These are phyloP conservation scores for Phalaenopsis hybrid DNA, from an alignment of 116 monocot species.

Conservation along the genomic window DNA sequence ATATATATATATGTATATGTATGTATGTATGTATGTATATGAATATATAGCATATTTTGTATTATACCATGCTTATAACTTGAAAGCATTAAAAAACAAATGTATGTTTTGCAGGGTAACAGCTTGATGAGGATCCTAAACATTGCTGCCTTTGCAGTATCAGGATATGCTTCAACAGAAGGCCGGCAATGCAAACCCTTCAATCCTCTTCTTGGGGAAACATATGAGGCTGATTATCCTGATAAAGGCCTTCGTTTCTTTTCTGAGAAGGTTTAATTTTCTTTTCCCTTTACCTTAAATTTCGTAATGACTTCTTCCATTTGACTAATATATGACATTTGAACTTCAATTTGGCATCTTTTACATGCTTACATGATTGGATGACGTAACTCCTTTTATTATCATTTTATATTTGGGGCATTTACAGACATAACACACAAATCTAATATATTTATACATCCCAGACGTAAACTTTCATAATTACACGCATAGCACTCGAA, in stretches of 20 bases:
- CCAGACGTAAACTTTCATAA: no score
- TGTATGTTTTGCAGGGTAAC: slow-evolving; percentile 54
- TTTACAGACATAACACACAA: no score
- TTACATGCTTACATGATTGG: neutral
- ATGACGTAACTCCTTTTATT: neutral
- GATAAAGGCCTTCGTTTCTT: slow-evolving; percentile 96
- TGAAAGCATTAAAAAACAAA: neutral
- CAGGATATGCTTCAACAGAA: slow-evolving; percentile 97
- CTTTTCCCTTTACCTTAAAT: neutral
- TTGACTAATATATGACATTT: neutral
- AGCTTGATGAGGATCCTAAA: slow-evolving; percentile 89
- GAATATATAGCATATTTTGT: neutral
- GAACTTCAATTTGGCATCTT: neutral
- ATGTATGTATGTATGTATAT: no score
- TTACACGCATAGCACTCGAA: no score
- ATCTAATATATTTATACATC: no score
- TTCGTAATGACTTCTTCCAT: neutral
- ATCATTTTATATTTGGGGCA: neutral
- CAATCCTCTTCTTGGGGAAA: slow-evolving; percentile 95
- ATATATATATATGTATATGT: no score
- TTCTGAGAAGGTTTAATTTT: slow-evolving; percentile 72
- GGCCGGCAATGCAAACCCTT: slow-evolving; percentile 96
- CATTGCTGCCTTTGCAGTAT: slow-evolving; percentile 89
- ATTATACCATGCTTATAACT: neutral
- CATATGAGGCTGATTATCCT: slow-evolving; percentile 96